These are phyloP conservation scores for Ustilago loliicola DNA, from an alignment of 1,284 basidiomycete genomes.

Conservation along the genomic window DNA sequence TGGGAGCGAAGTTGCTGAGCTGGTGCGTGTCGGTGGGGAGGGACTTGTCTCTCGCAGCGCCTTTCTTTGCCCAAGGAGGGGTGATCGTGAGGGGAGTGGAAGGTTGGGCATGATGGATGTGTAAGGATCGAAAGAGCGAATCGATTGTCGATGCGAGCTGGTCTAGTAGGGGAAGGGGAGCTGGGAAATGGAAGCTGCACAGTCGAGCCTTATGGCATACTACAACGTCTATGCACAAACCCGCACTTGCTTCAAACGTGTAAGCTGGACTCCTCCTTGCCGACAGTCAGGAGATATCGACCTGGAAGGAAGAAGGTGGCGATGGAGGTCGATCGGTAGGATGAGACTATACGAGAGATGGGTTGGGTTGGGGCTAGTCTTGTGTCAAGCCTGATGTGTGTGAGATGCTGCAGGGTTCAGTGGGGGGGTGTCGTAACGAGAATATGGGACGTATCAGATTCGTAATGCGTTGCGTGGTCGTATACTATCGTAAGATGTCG, in stretches of 20 bases:
- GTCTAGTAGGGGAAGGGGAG: not conserved
- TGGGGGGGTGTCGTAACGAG: not conserved
- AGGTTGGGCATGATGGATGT: slow-evolving; percentile 50
- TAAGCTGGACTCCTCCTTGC: not conserved
- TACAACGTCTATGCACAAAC: not conserved
- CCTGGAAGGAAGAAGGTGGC: not conserved
- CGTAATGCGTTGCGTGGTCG: slow-evolving; percentile 8
- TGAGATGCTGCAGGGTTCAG: not conserved
- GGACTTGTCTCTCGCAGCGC: slow-evolving; percentile 36
- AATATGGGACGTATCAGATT: not conserved
- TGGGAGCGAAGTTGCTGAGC: slow-evolving; percentile 39
- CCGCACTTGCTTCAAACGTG: not conserved
- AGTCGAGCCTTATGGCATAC: not conserved
- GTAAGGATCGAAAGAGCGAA: not conserved
- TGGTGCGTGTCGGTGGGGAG: slow-evolving; percentile 43
- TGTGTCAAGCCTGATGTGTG: not conserved
- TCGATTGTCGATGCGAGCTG: not conserved
- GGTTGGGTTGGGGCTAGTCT: not conserved
- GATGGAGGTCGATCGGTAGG: not conserved
- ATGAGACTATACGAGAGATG: not conserved
- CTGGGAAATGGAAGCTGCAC: not conserved
- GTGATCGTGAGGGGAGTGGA: slow-evolving; percentile 55
- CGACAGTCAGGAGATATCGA: too few relatives aligned
- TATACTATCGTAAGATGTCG: slow-evolving; percentile 1
- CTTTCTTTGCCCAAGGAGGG: slow-evolving; percentile 52